A percentile compares a stretch with the other conserved stretches of the same genome.
Conservation (phyloP, 345 rosid species). For the Bruguiera gymnorhiza region DNA sequence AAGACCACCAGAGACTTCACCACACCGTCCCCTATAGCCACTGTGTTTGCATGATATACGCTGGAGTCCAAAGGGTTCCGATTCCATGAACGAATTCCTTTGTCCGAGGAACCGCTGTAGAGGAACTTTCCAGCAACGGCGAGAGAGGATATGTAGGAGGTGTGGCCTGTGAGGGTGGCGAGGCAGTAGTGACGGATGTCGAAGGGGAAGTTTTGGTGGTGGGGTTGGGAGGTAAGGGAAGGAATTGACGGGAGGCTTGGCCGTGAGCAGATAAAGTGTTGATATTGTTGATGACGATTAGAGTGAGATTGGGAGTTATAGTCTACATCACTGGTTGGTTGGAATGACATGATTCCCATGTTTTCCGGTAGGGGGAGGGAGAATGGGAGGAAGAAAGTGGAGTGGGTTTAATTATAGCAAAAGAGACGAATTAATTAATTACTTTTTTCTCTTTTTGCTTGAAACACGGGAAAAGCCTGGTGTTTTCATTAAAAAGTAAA, state of each 20-base stretch:
- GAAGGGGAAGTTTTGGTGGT: slow-evolving; percentile 2
- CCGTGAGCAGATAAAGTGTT: slow-evolving; percentile 28
- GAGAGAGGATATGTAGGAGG: slow-evolving; percentile 65
- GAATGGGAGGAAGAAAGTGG: slow-evolving; percentile 20
- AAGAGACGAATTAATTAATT: neutral
- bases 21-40: slow-evolving; percentile 57
- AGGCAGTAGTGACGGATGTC: slow-evolving; percentile 43
- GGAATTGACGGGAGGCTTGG: slow-evolving; percentile 42
- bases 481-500: too few species aligned
- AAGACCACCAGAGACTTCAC: slow-evolving; percentile 74
- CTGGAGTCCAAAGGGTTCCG: slow-evolving; percentile 36
- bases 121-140: slow-evolving; percentile 59
- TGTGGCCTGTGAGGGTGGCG: slow-evolving; percentile 58
- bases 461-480: too few species aligned
- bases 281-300: slow-evolving; percentile 10
- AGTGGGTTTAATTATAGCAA: neutral
- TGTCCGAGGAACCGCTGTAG: slow-evolving; percentile 64
- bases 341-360: slow-evolving; percentile 25
- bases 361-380: neutral
- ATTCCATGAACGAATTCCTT: slow-evolving; percentile 63
- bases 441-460: too few species aligned
- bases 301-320: slow-evolving; percentile 24
- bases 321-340: slow-evolving; percentile 13
- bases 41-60: slow-evolving; percentile 19
- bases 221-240: slow-evolving; percentile 30